phyloP scores from a whole-genome alignment of 2,329 filamentous ascomycete genomes.

The Thelonectria discophora region DNA sequence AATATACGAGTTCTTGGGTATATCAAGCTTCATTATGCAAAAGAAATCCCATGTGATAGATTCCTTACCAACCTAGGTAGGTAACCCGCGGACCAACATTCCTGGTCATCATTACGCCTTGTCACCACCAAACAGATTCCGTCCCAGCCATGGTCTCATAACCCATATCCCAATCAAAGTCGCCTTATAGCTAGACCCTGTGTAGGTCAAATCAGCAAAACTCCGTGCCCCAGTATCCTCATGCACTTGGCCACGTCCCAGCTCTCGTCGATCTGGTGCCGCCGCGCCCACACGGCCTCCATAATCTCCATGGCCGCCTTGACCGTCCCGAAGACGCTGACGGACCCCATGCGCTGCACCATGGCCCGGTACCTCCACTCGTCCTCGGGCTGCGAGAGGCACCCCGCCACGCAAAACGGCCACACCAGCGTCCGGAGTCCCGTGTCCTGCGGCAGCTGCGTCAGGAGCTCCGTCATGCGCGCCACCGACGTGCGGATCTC shows the following conservation, averaged over 20 bases:
- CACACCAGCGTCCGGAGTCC: slow-evolving; percentile 51
- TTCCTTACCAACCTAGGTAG: neutral
- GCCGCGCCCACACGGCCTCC: slow-evolving; percentile 56
- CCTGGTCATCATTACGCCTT: slow-evolving; percentile 5
- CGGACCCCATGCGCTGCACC: slow-evolving; percentile 51
- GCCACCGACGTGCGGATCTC: slow-evolving; percentile 51
- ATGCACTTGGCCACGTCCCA: slow-evolving; percentile 58
- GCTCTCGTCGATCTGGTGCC: slow-evolving; percentile 51
- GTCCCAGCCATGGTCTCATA: slow-evolving; percentile 5
- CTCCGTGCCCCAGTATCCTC: slow-evolving; percentile 51
- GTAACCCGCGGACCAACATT: neutral
- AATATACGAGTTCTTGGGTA: slow-evolving; percentile 20
- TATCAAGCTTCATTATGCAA: neutral
- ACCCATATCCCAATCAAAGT: slow-evolving; percentile 2
- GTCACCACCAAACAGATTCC: neutral
- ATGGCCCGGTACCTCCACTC: slow-evolving; percentile 55
- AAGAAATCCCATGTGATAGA: slow-evolving; percentile 1
- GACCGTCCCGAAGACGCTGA: slow-evolving; percentile 57
- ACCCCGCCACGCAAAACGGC: slow-evolving; percentile 55
- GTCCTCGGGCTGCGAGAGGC: slow-evolving; percentile 50
- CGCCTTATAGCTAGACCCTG: neutral
- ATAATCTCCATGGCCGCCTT: slow-evolving; percentile 55
- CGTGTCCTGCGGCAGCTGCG: slow-evolving; percentile 42
- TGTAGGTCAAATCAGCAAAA: slow-evolving; percentile 47
- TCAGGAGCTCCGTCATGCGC: slow-evolving; percentile 48